These are phyloP conservation scores for Didymella keratinophila DNA, from an alignment of 2,329 filamentous ascomycete genomes.

Conservation along the genomic window DNA sequence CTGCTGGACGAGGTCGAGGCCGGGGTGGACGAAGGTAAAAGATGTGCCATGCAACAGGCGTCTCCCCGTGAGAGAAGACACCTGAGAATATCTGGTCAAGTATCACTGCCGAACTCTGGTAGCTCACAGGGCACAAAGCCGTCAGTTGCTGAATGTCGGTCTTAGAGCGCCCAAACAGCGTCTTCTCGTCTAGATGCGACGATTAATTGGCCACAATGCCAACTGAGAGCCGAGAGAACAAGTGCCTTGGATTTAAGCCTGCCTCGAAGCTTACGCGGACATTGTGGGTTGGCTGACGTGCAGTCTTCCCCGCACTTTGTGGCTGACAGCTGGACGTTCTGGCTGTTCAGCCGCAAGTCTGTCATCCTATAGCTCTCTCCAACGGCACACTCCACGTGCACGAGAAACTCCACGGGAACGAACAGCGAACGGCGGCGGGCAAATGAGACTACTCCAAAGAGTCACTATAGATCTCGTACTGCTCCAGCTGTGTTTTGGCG, in stretches of 20 bases:
- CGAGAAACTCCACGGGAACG: neutral
- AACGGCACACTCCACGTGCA: conserved; percentile 2
- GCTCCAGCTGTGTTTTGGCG: neutral
- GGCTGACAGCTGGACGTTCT: neutral
- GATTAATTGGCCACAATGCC: neutral
- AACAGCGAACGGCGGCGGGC: neutral
- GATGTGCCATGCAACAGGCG: neutral
- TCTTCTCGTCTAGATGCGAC: neutral
- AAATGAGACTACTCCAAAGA: neutral
- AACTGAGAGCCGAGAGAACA: neutral
- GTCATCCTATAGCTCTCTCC: neutral
- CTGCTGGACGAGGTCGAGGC: conserved; percentile 36
- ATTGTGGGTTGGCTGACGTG: conserved; percentile 3
- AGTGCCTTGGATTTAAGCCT: neutral
- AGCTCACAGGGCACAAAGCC: neutral
- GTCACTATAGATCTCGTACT: neutral
- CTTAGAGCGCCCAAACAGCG: neutral
- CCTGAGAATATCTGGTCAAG: neutral
- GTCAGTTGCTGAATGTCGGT: neutral
- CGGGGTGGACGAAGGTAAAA: conserved; percentile 33
- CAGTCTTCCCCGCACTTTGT: conserved; percentile 9
- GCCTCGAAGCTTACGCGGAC: neutral
- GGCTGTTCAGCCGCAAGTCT: conserved; percentile 12
- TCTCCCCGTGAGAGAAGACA: neutral
- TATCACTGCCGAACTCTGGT: neutral